Base-by-base conservation (phyloP, 805 yeast genomes). In the Kodamaea jinghongensis region DNA sequence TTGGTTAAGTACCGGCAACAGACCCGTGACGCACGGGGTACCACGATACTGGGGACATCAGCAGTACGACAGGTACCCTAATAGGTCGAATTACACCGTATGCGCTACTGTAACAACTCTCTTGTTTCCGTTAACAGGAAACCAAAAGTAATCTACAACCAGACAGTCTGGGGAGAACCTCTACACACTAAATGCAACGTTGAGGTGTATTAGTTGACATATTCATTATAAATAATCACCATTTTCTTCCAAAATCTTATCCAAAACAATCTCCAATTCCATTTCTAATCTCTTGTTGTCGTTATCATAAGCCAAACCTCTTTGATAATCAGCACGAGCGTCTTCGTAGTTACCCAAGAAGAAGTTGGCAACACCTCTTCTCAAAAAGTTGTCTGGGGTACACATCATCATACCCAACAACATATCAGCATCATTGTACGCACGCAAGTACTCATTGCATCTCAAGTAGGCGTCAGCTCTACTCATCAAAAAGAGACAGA, bases 351-450 rank as follows among this genome's bases (percentile, higher is more conserved):
- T 78, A 1, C 83, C 86, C 55, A 85, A 63, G 50, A 82, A 79
- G 49, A 64, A 62, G 48, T 73, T 68, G 32, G 85, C 78, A 35
- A 83, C 79, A 1, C 88, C 84, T 51, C 83, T 74, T 63, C 93
- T 75, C 39, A 83, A 67, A 53, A 81, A 83, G 55, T 84, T 82
- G 38, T 85, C 93, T 1, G 90, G 79, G 3, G 78, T 64, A 38
- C 67, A 62, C 56, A 78, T 63, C 61, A 78, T 80, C 53, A 83
- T 69, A 29, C 76, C 76, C 42, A 79, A 60, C 46, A 83, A 64
- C 65, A 83, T 60, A 45, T 84, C 90, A 2, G 86, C 77, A 54
- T 85, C 95, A 48, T 79, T 77, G 54, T 65, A 74, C 0, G 89
- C 90, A 41, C 75, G 76, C 33, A 78, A 48, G 55, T 69, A 78